Evolutionary conservation across 1,284 basidiomycete genomes (phyloP).

Genomic region (Melanopsichium pennsylvanicum): DNA sequence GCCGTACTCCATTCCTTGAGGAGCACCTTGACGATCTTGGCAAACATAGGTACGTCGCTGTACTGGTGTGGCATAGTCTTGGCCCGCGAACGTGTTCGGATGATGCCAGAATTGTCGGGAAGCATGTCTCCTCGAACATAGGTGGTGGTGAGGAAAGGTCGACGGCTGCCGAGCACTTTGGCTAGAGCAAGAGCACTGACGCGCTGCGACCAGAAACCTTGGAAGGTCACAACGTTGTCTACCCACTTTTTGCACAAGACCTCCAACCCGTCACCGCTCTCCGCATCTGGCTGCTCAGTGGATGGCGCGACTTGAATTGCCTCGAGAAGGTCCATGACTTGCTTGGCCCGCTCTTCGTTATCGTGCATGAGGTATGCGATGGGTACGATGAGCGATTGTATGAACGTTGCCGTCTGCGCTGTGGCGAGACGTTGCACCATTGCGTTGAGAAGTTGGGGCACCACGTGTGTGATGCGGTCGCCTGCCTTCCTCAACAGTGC

Average conservation of each 20-base stretch:
- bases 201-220: slow-evolving; percentile 79
- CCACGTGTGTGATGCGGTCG: slow-evolving; percentile 77
- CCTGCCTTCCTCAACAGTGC: slow-evolving; percentile 84
- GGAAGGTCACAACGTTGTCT: slow-evolving; percentile 90
- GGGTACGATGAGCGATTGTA: slow-evolving; percentile 81
- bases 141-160: slow-evolving; percentile 74
- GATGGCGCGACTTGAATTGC: slow-evolving; percentile 46
- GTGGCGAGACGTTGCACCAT: slow-evolving; percentile 81
- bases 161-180: slow-evolving; percentile 76
- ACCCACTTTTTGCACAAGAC: slow-evolving; percentile 88
- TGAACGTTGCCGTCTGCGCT: slow-evolving; percentile 86
- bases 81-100: slow-evolving; percentile 92
- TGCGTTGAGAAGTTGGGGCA: slow-evolving; percentile 84
- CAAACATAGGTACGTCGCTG: slow-evolving; percentile 82
- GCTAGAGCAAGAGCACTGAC: slow-evolving; percentile 78
- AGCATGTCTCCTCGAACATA: slow-evolving; percentile 92
- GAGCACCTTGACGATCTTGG: slow-evolving; percentile 89
- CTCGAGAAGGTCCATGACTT: slow-evolving; percentile 68
- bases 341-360: slow-evolving; percentile 70
- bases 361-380: slow-evolving; percentile 90
- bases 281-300: background rate
- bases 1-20: slow-evolving; percentile 77
- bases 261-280: slow-evolving; percentile 73
- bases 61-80: slow-evolving; percentile 76
- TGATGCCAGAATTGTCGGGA: slow-evolving; percentile 68